A percentile compares a stretch with the other conserved stretches of the same genome.
phyloP scores from a whole-genome alignment of 495 filamentous ascomycete genomes.

The Penicillium crystallinum region DNA sequence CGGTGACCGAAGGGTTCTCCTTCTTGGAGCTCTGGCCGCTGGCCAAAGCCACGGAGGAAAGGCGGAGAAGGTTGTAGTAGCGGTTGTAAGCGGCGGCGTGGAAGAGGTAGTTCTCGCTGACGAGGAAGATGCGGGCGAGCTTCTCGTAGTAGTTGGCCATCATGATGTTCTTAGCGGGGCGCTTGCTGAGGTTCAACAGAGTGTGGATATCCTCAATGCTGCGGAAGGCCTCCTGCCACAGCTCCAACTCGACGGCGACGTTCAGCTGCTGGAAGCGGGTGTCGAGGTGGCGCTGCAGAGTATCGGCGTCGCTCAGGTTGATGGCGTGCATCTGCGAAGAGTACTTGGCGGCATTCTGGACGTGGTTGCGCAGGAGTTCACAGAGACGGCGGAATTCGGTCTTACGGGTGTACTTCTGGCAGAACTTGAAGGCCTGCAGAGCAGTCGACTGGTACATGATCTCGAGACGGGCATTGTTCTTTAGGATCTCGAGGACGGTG shows the following conservation, averaged over 20 bases:
- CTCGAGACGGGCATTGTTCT: constrained; percentile 97
- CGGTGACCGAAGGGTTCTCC: constrained; percentile 85
- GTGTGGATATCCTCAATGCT: constrained; percentile 99
- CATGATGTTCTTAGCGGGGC: constrained; percentile 98
- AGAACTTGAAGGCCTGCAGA: constrained; percentile 97
- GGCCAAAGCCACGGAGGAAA: constrained; percentile 79
- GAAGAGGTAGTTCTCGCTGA: constrained; percentile 99
- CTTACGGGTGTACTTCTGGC: constrained; percentile 95
- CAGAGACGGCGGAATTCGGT: constrained; percentile 98
- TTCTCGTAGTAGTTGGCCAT: constrained; percentile 99
- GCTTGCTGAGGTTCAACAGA: constrained; percentile 97
- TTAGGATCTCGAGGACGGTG: constrained; percentile 93
- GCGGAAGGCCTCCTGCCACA: constrained; percentile 99
- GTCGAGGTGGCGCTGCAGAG: constrained; percentile 91
- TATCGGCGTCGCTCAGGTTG: constrained; percentile 96
- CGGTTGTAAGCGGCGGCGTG: constrained; percentile 95
- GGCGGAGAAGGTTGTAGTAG: constrained; percentile 92
- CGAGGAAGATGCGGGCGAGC: constrained; percentile 94
- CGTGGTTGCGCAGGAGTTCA: constrained; percentile 96
- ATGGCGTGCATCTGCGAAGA: constrained; percentile 98
- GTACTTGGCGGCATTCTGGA: constrained; percentile 98
- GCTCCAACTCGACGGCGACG: constrained; percentile 92
- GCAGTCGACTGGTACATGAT: constrained; percentile 98
- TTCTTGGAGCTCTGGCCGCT: constrained; percentile 82
- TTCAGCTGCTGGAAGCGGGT: constrained; percentile 98